A percentile compares a stretch with the other conserved stretches of the same genome.
phyloP scores from a whole-genome alignment of 192 early-diverging fungal genomes.

The Dimargaris verticillata region DNA sequence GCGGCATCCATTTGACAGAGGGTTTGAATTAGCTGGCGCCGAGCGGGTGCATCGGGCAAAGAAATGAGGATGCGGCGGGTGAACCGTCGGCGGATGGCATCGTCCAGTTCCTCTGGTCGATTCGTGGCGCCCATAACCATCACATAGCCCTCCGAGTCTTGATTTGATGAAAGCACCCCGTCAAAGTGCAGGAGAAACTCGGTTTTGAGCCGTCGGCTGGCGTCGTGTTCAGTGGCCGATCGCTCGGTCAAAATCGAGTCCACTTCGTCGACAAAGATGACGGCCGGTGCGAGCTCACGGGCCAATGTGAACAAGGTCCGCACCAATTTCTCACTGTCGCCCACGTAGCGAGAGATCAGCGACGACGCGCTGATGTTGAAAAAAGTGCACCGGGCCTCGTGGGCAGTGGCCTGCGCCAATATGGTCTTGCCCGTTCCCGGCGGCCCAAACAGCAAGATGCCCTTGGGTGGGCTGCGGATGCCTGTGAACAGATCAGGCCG shows the following conservation, averaged over 20 bases:
- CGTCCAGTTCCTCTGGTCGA: slow-evolving; percentile 80
- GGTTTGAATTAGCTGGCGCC: slow-evolving; percentile 30
- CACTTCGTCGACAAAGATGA: slow-evolving; percentile 90
- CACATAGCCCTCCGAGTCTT: slow-evolving; percentile 47
- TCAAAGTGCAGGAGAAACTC: slow-evolving; percentile 75
- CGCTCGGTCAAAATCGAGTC: slow-evolving; percentile 80
- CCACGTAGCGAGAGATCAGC: slow-evolving; percentile 87
- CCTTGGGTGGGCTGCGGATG: slow-evolving; percentile 64
- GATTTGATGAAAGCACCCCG: slow-evolving; percentile 54
- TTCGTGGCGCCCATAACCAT: slow-evolving; percentile 62
- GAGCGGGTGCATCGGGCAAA: slow-evolving; percentile 60
- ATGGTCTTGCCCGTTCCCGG: slow-evolving; percentile 76
- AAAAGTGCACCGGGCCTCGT: slow-evolving; percentile 74
- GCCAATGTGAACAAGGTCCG: slow-evolving; percentile 85
- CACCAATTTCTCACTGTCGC: slow-evolving; percentile 89
- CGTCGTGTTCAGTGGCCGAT: slow-evolving; percentile 78
- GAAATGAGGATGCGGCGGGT: slow-evolving; percentile 67
- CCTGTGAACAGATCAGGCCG: slow-evolving; percentile 75
- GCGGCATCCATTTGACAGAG: slow-evolving; percentile 21
- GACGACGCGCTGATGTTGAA: slow-evolving; percentile 83
- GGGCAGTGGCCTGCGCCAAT: slow-evolving; percentile 78
- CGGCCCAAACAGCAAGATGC: slow-evolving; percentile 73
- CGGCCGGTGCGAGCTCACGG: slow-evolving; percentile 64
- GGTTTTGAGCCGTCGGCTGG: slow-evolving; percentile 78
- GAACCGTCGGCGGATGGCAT: slow-evolving; percentile 69